phyloP scores from a whole-genome alignment of 495 filamentous ascomycete genomes.

The Amphirosellinia nigrospora region DNA sequence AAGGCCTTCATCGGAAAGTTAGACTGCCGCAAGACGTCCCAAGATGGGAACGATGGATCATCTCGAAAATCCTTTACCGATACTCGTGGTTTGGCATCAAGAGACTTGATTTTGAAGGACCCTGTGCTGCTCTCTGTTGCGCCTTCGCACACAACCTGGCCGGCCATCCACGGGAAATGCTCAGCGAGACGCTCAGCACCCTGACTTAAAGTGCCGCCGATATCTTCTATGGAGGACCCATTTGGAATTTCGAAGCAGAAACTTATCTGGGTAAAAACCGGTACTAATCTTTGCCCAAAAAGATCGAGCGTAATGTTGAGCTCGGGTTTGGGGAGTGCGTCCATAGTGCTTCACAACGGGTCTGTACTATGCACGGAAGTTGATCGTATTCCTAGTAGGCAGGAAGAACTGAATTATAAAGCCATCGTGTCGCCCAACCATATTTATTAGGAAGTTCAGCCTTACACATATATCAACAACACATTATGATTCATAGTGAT shows the following conservation, averaged over 20 bases:
- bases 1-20: conserved; percentile 4
- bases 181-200: conserved; percentile 27
- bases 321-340: conserved; percentile 1
- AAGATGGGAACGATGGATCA: not conserved
- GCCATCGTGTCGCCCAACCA: not conserved
- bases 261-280: conserved; percentile 1
- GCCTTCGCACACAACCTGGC: conserved; percentile 55
- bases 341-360: not conserved
- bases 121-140: conserved; percentile 43
- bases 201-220: not conserved
- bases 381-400: not conserved
- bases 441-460: not conserved
- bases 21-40: not conserved
- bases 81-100: not conserved
- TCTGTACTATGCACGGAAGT: not conserved
- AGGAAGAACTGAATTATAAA: not conserved
- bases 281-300: conserved; percentile 6
- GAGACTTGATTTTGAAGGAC: conserved; percentile 49
- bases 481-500: conserved; percentile 12
- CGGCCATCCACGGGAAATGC: conserved; percentile 61
- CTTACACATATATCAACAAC: not conserved
- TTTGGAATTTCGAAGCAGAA: not conserved
- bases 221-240: not conserved
- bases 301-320: conserved; percentile 8
- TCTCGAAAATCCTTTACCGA: not conserved